Evolutionary conservation across 805 yeast species (phyloP), one percentile per base, ranked within the genome.

Genomic region (Saccharomycopsis sp.): DNA sequence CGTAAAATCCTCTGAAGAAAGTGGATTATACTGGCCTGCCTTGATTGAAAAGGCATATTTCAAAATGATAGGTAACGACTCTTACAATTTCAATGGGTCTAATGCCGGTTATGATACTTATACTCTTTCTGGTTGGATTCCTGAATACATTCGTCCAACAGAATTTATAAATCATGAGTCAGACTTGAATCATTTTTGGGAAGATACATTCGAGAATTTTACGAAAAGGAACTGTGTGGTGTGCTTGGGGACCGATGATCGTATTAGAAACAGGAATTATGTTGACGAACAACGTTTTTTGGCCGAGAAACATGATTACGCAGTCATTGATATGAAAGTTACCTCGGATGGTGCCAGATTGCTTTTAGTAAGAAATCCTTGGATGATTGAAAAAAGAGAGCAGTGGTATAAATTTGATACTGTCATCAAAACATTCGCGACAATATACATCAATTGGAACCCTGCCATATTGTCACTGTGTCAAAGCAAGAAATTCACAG

Each of bases 1-100:
- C 19, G 13, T 47, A 4, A 37, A 36, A 18, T 41, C 50, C 12
- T 38, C 29, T 19, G 19, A 36, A 4, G 39, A 41, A 55, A 4
- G 39, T 27, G 25, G 41, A 31, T 2, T 73, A 2, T 50, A 56
- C 4, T 78, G 86, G 82, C 88, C 88, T 0, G 80, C 84, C 0
- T 50, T 84, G n/a, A 48, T 83, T 1, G 95, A 87, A 56, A 77
- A 81, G 51, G 92, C 94, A 0, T 81, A 74, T 52, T 60, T 86
- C 44, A 73, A 73, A 50, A 55, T 80, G 0, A 57, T 67, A 58
- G 73, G 75, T 1, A 60, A 63, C 2, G 45, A 57, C 20, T 80
- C 85, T 3, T 80, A 80, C 50, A 62, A 63, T n/a, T 71, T 76
- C 35, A 52, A 55, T 1, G 96, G 96, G 0, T 84, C 95, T 0